Conservation (phyloP, 768 basidiomycete genomes). For the Paxillus rubicundulus region DNA sequence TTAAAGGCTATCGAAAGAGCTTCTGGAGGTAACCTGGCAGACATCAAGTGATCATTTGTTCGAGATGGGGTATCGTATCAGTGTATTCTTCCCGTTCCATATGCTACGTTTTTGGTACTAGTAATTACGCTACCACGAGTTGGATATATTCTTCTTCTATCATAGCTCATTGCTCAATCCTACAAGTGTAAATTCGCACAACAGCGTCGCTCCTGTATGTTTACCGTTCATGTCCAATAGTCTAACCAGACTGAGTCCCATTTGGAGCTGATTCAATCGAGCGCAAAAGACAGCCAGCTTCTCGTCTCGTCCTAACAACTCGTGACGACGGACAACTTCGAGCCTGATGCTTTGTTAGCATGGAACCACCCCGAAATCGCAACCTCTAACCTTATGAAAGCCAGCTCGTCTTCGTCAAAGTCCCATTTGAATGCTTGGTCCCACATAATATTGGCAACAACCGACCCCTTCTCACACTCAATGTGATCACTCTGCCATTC, state of each 20-base stretch:
- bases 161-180: background rate
- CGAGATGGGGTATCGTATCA: background rate
- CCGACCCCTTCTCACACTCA: conserved; percentile 33
- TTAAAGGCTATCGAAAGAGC: conserved; percentile 57
- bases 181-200: conserved; percentile 26
- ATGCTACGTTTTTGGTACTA: background rate
- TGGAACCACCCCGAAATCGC: background rate
- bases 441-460: conserved; percentile 41
- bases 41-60: conserved; percentile 17
- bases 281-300: conserved; percentile 52
- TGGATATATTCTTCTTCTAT: background rate
- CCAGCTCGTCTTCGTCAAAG: conserved; percentile 48
- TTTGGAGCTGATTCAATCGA: conserved; percentile 43
- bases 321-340: conserved; percentile 29
- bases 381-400: conserved; percentile 47
- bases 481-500: conserved; percentile 44
- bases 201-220: conserved; percentile 27
- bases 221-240: conserved; percentile 53
- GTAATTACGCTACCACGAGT: background rate
- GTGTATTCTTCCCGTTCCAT: background rate
- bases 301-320: conserved; percentile 45
- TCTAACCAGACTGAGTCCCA: conserved; percentile 48
- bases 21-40: conserved; percentile 52
- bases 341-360: conserved; percentile 7
- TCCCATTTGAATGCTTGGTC: conserved; percentile 48